These are phyloP conservation scores for Penicillium herquei DNA, from an alignment of 495 filamentous ascomycete genomes.

Conservation along the genomic window DNA sequence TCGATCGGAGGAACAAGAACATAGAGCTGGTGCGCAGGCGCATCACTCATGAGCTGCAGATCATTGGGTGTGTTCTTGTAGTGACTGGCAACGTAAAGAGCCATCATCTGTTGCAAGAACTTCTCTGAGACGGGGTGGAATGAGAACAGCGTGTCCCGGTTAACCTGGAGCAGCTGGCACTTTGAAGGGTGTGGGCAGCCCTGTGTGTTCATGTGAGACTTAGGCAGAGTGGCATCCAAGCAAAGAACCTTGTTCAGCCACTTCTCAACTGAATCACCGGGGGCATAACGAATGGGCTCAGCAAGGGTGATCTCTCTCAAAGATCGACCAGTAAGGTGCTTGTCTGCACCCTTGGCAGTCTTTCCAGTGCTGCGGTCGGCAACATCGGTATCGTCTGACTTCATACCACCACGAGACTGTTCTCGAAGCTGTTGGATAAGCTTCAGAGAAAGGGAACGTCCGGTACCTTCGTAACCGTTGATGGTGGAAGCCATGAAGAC, in stretches of 20 bases:
- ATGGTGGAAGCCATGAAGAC: slow-evolving; percentile 99
- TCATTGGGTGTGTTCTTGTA: slow-evolving; percentile 99
- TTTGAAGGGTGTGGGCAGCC: slow-evolving; percentile 87
- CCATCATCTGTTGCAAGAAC: slow-evolving; percentile 97
- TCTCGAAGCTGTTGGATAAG: slow-evolving; percentile 96
- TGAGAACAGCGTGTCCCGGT: slow-evolving; percentile 95
- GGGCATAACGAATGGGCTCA: slow-evolving; percentile 92
- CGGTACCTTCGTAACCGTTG: slow-evolving; percentile 98
- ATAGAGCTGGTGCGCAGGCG: slow-evolving; percentile 94
- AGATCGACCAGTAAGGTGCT: slow-evolving; percentile 68
- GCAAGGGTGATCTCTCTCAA: slow-evolving; percentile 87
- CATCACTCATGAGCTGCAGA: slow-evolving; percentile 95
- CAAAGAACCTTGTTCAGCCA: slow-evolving; percentile 96
- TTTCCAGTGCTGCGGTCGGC: slow-evolving; percentile 72
- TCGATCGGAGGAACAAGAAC: slow-evolving; percentile 87
- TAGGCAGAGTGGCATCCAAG: slow-evolving; percentile 83
- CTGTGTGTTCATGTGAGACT: slow-evolving; percentile 68
- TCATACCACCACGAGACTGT: slow-evolving; percentile 67
- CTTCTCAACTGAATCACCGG: slow-evolving; percentile 87
- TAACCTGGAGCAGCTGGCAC: slow-evolving; percentile 89
- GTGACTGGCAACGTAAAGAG: slow-evolving; percentile 94
- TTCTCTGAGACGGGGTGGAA: slow-evolving; percentile 97
- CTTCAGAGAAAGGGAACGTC: slow-evolving; percentile 90
- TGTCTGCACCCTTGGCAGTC: slow-evolving; percentile 59
- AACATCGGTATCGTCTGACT: slow-evolving; percentile 59